These are phyloP conservation scores for Ustilago curta DNA, from an alignment of 1,284 basidiomycete genomes.

Conservation along the genomic window DNA sequence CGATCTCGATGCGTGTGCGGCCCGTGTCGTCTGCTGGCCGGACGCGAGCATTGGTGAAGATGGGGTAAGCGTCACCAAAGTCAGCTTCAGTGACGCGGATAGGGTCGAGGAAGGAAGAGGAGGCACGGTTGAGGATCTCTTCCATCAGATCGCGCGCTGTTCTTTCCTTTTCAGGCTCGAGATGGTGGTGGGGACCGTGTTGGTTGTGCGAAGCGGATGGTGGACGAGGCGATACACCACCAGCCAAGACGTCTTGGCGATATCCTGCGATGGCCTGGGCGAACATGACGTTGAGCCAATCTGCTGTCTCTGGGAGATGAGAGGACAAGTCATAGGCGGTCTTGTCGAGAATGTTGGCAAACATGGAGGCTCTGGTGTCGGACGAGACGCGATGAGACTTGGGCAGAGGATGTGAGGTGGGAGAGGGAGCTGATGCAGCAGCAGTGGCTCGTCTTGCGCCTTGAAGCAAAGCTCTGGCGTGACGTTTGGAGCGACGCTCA, in stretches of 20 bases:
- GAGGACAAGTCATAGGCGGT: slow-evolving; percentile 73
- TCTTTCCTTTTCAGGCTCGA: slow-evolving; percentile 42
- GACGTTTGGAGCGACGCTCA: slow-evolving; percentile 44
- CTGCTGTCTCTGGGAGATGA: slow-evolving; percentile 73
- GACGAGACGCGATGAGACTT: slow-evolving; percentile 31
- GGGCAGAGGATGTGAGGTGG: slow-evolving; percentile 15
- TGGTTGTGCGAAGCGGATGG: slow-evolving; percentile 7
- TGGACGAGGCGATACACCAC: slow-evolving; percentile 60
- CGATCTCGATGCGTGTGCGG: slow-evolving; percentile 73
- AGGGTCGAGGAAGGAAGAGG: slow-evolving; percentile 69
- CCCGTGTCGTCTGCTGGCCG: slow-evolving; percentile 73
- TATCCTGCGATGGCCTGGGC: slow-evolving; percentile 72
- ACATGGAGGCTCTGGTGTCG: slow-evolving; percentile 25
- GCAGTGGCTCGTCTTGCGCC: slow-evolving; percentile 17
- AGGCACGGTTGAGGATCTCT: slow-evolving; percentile 60
- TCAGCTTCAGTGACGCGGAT: slow-evolving; percentile 74
- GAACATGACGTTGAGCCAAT: slow-evolving; percentile 74
- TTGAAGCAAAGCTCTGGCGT: slow-evolving; percentile 40
- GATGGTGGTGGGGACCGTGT: slow-evolving; percentile 10
- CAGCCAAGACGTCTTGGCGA: slow-evolving; percentile 69
- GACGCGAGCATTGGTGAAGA: slow-evolving; percentile 73
- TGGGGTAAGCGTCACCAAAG: slow-evolving; percentile 72
- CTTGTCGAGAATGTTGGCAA: slow-evolving; percentile 70
- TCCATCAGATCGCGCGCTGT: slow-evolving; percentile 61
- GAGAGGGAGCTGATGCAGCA: not conserved